phyloP scores from a whole-genome alignment of 805 yeast genomes.

The Brettanomyces naardenensis region DNA sequence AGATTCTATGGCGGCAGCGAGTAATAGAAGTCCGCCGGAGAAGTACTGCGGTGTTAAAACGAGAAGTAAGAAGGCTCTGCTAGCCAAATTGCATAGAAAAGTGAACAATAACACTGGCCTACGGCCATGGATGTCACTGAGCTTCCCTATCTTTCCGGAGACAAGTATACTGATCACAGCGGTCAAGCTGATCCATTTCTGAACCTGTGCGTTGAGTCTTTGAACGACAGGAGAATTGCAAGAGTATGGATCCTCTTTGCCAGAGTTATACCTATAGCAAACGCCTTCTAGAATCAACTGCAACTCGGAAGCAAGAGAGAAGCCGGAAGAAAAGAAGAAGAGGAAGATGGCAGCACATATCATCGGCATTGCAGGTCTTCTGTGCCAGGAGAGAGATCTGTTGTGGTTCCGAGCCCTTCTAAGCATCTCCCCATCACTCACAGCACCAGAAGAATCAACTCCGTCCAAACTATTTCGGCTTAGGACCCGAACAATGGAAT shows the following conservation, averaged over 20 bases:
- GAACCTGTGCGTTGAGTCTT: slow-evolving; percentile 37
- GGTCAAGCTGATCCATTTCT: slow-evolving; percentile 33
- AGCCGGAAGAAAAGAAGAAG: slow-evolving; percentile 33
- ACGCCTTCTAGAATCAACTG: slow-evolving; percentile 30
- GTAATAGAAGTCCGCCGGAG: slow-evolving; percentile 30
- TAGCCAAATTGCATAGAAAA: slow-evolving; percentile 15
- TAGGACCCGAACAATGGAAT: not conserved
- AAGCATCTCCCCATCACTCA: slow-evolving; percentile 36
- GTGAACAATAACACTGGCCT: slow-evolving; percentile 34
- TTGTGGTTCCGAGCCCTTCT: slow-evolving; percentile 36
- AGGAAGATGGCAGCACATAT: slow-evolving; percentile 36
- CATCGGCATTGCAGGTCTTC: slow-evolving; percentile 49
- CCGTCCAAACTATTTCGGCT: not conserved
- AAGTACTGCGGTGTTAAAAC: slow-evolving; percentile 23
- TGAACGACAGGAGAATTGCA: slow-evolving; percentile 38
- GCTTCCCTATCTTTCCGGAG: slow-evolving; percentile 55
- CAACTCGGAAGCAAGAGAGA: slow-evolving; percentile 31
- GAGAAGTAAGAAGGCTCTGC: slow-evolving; percentile 9
- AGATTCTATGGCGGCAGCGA: slow-evolving; percentile 37
- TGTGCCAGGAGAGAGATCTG: slow-evolving; percentile 40
- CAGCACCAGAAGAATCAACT: not conserved
- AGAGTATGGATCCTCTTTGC: slow-evolving; percentile 4
- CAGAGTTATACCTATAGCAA: slow-evolving; percentile 25
- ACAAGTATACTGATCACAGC: slow-evolving; percentile 43
- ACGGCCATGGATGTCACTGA: slow-evolving; percentile 61